Conservation (phyloP, 2,329 filamentous ascomycete genomes). For the Westerdykella ornata region DNA sequence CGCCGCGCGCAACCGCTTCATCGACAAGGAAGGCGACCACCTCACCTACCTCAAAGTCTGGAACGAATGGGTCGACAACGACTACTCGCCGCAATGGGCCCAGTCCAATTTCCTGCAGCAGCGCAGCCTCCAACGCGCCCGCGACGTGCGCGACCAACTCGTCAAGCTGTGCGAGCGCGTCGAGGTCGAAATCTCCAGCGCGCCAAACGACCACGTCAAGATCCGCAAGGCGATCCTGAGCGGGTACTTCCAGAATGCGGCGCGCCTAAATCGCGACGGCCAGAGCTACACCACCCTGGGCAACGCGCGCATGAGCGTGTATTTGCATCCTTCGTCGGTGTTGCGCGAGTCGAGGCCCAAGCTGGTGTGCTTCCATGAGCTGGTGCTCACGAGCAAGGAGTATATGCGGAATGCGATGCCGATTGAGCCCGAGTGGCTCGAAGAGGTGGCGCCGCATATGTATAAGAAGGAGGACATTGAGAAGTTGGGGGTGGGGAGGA, state of each 20-base stretch:
- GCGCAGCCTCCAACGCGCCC: conserved; percentile 75
- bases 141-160: conserved; percentile 89
- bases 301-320: conserved; percentile 71
- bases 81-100: conserved; percentile 81
- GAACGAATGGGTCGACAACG: conserved; percentile 90
- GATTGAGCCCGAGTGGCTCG: conserved; percentile 75
- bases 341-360: conserved; percentile 74
- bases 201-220: conserved; percentile 63
- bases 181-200: conserved; percentile 66
- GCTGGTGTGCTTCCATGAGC: conserved; percentile 81
- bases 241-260: conserved; percentile 92
- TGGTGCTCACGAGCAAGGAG: conserved; percentile 79
- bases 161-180: conserved; percentile 88
- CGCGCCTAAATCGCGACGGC: conserved; percentile 72
- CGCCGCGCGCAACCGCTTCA: conserved; percentile 81
- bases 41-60: conserved; percentile 84
- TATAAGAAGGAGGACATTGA: conserved; percentile 90
- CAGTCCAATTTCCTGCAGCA: conserved; percentile 93
- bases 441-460: conserved; percentile 87
- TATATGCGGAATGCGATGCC: conserved; percentile 88
- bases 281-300: conserved; percentile 89
- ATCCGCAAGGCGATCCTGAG: conserved; percentile 84
- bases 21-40: conserved; percentile 83
- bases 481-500: conserved; percentile 67
- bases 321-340: conserved; percentile 83